Base-by-base conservation (phyloP, 345 rosid genomes). In the Eutrema yunnanense region DNA sequence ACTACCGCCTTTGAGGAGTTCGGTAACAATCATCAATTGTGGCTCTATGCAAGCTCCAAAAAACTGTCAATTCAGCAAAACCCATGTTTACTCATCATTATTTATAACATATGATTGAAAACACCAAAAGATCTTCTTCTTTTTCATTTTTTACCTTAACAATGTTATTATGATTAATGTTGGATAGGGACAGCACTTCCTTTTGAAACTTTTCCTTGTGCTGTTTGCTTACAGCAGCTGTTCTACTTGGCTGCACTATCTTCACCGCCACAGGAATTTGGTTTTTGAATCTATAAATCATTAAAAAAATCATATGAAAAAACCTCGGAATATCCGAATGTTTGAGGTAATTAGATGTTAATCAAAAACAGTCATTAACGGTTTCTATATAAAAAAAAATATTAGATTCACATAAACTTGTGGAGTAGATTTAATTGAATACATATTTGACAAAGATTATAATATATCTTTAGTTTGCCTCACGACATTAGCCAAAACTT, bases 41-140 rank as follows among this genome's bases (percentile, higher is more conserved):
- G 92, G 96, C 53, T 85, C 81, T 65, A 81, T 65, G 13, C 81
- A 76, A 29, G 86, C 89, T 6, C 96, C 96, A 9, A 86, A 1
- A 10, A 89, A 77, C 96, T 89, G 74, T 38, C 6, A 19, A 26
- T 40, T 73, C 36, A 62, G 14, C 4, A 53, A 34, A 37, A 36
- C 3, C 9, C 32, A 50, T 14, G 3, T 3, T 44, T 34, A 7
- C 40, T 61, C 32, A 51, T 61, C 32, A 51, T 32, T n/a, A 9
- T 34, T 34, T 33, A 33, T 6, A 43, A 13, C 3, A 16, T 16
- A 9, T n/a, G 10, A 37, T 51, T 33, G 41, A 52, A 58, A 49
- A 43, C 10, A 53, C 6, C n/a, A 27, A 44, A 27, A 14, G 6
- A n/a, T 2, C 4, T 12, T 3, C 13, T 6, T 10, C 2, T 9